phyloP scores from a whole-genome alignment of 2,329 filamentous ascomycete species.

The Parafenestella ontariensis region DNA sequence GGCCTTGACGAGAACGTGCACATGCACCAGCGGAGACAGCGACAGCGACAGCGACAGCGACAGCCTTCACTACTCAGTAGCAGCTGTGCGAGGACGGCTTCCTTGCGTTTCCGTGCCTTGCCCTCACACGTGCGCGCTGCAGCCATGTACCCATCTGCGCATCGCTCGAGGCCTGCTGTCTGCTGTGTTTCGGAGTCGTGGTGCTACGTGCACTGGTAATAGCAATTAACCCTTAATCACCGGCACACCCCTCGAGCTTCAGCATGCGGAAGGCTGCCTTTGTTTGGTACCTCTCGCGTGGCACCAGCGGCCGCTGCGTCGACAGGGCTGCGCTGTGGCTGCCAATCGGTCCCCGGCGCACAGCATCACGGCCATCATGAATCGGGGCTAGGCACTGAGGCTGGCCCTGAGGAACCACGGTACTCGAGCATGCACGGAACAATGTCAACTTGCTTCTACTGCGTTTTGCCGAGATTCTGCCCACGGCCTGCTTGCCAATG shows the following conservation, averaged over 20 bases:
- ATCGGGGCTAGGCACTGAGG: no score
- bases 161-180: no score
- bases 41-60: neutral
- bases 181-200: conserved; percentile 5
- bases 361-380: neutral
- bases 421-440: conserved; percentile 1
- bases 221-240: conserved; percentile 11
- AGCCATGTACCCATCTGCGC: no score
- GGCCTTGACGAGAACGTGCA: conserved; percentile 2
- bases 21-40: neutral
- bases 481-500: conserved; percentile 5
- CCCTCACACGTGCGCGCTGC: neutral
- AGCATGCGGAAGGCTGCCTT: conserved; percentile 3
- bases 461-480: conserved; percentile 2
- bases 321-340: neutral
- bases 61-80: neutral
- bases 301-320: conserved; percentile 2
- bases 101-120: neutral
- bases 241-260: conserved; percentile 10
- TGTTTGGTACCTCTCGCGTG: conserved; percentile 8
- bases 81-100: neutral
- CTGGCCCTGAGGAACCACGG: conserved; percentile 7
- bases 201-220: neutral
- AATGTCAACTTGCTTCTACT: neutral
- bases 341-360: conserved; percentile 5